A percentile compares a stretch with the other conserved stretches of the same genome.
Conservation (phyloP, 495 filamentous ascomycete species). For the Podospora didyma region DNA sequence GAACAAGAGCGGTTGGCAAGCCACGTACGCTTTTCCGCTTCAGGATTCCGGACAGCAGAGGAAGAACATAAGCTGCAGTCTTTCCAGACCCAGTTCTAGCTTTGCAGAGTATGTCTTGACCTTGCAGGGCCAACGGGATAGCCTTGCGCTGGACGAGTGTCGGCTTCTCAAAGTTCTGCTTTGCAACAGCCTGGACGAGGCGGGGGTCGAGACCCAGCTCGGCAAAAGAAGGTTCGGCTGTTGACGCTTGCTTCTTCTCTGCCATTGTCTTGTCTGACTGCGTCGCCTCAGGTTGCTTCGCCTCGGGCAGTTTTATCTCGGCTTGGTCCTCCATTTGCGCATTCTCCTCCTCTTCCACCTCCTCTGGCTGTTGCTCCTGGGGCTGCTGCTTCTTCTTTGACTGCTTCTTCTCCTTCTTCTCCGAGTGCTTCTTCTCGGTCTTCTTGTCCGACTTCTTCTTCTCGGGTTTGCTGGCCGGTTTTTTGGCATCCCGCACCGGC, state of each 20-base stretch:
- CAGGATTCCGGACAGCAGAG: slow-evolving; percentile 76
- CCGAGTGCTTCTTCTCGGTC: background rate
- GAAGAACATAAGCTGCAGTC: slow-evolving; percentile 95
- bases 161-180: slow-evolving; percentile 77
- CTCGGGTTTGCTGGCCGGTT: slow-evolving; percentile 4
- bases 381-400: slow-evolving; percentile 2
- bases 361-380: background rate
- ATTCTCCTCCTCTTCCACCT: slow-evolving; percentile 11
- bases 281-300: background rate
- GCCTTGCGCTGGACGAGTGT: slow-evolving; percentile 82
- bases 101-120: slow-evolving; percentile 84
- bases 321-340: slow-evolving; percentile 11
- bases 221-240: slow-evolving; percentile 40
- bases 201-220: slow-evolving; percentile 74
- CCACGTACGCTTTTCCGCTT: slow-evolving; percentile 63
- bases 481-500: slow-evolving; percentile 10
- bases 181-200: slow-evolving; percentile 78
- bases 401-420: slow-evolving; percentile 5
- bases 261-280: slow-evolving; percentile 11
- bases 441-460: background rate
- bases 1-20: no score
- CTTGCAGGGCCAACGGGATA: slow-evolving; percentile 86
- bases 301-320: slow-evolving; percentile 1
- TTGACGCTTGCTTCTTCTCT: slow-evolving; percentile 12
- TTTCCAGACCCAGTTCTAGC: slow-evolving; percentile 94